phyloP scores from a whole-genome alignment of 2,329 filamentous ascomycete genomes.

The Diaporthe eres region DNA sequence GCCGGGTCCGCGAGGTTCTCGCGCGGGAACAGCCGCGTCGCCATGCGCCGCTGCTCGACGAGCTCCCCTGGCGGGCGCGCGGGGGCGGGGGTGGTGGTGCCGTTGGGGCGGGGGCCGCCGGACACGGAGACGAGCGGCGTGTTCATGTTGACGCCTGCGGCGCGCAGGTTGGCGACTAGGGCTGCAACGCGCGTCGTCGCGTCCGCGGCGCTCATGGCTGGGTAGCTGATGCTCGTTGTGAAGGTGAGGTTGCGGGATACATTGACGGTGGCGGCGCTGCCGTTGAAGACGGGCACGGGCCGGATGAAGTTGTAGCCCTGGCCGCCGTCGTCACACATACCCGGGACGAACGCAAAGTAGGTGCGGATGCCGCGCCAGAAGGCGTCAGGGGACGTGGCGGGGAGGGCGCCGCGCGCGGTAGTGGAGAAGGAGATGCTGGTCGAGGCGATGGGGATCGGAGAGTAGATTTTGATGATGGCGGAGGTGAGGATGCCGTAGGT shows the following conservation, averaged over 20 bases:
- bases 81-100: neutral
- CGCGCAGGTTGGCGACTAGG: slow-evolving; percentile 10
- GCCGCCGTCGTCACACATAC: slow-evolving; percentile 53
- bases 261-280: neutral
- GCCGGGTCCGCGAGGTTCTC: slow-evolving; percentile 48
- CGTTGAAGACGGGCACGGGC: slow-evolving; percentile 9
- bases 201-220: slow-evolving; percentile 14
- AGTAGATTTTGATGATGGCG: slow-evolving; percentile 17
- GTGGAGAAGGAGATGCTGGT: slow-evolving; percentile 23
- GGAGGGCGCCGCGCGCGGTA: neutral
- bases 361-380: slow-evolving; percentile 52
- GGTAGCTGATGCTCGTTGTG: slow-evolving; percentile 28
- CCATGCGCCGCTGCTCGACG: slow-evolving; percentile 40
- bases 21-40: slow-evolving; percentile 55
- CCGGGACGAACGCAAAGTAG: slow-evolving; percentile 52
- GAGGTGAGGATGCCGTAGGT: slow-evolving; percentile 33
- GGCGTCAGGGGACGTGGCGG: slow-evolving; percentile 31
- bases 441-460: slow-evolving; percentile 3
- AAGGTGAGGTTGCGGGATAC: slow-evolving; percentile 7
- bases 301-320: slow-evolving; percentile 51
- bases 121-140: neutral
- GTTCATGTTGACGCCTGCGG: slow-evolving; percentile 1
- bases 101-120: neutral
- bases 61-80: neutral
- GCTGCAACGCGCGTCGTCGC: slow-evolving; percentile 1